Conservation (phyloP, 805 yeast species). For the Cyberlindnera subsufficiens region DNA sequence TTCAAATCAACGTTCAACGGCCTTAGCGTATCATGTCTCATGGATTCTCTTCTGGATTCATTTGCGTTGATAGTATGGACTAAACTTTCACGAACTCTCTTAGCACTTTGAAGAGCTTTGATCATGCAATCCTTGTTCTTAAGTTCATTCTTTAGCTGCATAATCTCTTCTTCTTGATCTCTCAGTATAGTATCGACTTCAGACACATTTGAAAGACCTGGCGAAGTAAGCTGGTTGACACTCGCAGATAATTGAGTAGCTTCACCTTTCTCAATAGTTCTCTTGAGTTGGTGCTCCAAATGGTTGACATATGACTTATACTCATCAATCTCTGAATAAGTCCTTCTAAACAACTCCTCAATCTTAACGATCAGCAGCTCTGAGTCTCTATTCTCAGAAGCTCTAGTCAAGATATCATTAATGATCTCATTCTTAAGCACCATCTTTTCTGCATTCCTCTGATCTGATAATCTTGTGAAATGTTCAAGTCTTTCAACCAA, state of each 20-base stretch:
- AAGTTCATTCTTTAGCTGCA: conserved; percentile 53
- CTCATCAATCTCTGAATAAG: conserved; percentile 50
- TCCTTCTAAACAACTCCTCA: conserved; percentile 43
- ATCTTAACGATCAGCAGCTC: conserved; percentile 36
- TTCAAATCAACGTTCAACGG: conserved; percentile 16
- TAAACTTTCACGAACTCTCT: conserved; percentile 45
- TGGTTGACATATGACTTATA: conserved; percentile 53
- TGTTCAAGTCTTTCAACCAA: conserved; percentile 67
- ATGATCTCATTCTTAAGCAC: conserved; percentile 54
- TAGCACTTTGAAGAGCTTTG: conserved; percentile 61
- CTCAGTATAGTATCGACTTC: conserved; percentile 31
- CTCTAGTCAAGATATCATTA: conserved; percentile 45
- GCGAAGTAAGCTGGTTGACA: conserved; percentile 5
- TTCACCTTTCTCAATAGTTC: conserved; percentile 9
- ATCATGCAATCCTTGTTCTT: conserved; percentile 77
- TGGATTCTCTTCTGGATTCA: conserved; percentile 20
- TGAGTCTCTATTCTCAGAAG: conserved; percentile 20
- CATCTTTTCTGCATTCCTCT: conserved; percentile 47
- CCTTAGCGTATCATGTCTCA: conserved; percentile 13
- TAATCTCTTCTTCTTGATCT: conserved; percentile 65
- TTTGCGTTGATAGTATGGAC: conserved; percentile 15
- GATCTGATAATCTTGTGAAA: conserved; percentile 56
- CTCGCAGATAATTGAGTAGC: background rate
- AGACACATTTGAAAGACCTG: conserved; percentile 8
- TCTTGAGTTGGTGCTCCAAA: conserved; percentile 46